A percentile compares a stretch with the other conserved stretches of the same genome.
These are phyloP conservation scores for Sambucus nigra DNA, from an alignment of 129 eudicot species.

Conservation along the genomic window DNA sequence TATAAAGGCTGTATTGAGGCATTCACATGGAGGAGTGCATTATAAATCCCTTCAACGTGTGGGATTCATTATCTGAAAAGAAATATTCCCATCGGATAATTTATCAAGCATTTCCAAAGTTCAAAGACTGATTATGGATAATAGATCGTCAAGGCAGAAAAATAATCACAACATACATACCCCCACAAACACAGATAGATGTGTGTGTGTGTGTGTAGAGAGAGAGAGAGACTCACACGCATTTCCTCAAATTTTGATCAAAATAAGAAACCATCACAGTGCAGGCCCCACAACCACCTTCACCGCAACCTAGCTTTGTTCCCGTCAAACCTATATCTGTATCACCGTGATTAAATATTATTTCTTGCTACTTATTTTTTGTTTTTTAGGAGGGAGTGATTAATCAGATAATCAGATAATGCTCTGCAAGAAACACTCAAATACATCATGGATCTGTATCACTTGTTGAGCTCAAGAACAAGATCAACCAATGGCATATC, in stretches of 20 bases:
- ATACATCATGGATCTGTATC: no score
- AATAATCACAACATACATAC: no score
- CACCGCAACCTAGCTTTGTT: conserved; percentile 95
- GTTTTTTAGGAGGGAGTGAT: not conserved
- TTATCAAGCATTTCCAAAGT: no score
- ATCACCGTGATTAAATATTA: conserved; percentile 15
- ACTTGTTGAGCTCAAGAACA: not conserved
- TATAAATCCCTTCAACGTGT: no score
- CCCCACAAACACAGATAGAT: not conserved
- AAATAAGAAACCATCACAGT: conserved; percentile 91
- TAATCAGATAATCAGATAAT: no score
- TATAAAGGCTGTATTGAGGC: no score
- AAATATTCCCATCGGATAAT: no score
- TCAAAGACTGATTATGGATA: no score
- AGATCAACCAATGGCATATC: not conserved
- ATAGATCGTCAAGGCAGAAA: no score
- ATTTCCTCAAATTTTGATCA: conserved; percentile 62
- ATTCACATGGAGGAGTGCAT: no score
- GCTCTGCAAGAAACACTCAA: not conserved
- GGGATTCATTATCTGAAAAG: no score
- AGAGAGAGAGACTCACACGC: conserved; percentile 57
- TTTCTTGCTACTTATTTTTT: not conserved
- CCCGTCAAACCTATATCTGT: conserved; percentile 90
- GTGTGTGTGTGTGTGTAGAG: no score
- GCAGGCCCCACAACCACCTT: conserved; percentile 99